Base-by-base conservation (phyloP, 345 rosid species). In the Bruguiera sexangula region DNA sequence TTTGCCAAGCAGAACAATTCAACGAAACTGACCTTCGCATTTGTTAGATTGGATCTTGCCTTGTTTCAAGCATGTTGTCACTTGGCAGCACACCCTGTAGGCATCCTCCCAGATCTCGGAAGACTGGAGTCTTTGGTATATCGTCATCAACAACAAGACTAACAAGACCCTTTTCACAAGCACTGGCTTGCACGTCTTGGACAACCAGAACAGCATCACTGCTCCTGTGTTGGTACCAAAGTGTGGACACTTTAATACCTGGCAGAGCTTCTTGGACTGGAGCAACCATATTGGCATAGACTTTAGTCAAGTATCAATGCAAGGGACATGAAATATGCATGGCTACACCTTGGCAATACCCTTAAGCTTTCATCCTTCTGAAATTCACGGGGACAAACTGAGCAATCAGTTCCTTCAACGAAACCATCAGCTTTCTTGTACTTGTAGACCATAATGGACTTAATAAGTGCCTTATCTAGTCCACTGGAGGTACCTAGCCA, bases 281-380 rank as follows among this genome's bases (percentile, higher is more conserved):
- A 4, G 48, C 31, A 5, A 76, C 68, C 37, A 85, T 73, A 70
- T 71, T 69, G 29, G 84, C 84, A 22, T 94, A 55, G 96, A 87
- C 67, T 79, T 89, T 8, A 93, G 73, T 97, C 98, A 93, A 24
- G 96, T 76, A 69, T 93, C 97, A 22, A 91, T 91, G 26, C 97
- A 93, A 30, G 89, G 88, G 8, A 91, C 81, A 72, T 91, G 98
- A 69, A 93, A 93, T 24, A 24, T 13, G 97, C 96, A 69, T 93
- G 98, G 57, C 72, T 85, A 50, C 98, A 90, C 51, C 87, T 89
- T 0, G 97, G 98, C 81, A 89, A 50, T 31, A 87, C 21, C 70
- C 96, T 74, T 48, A 87, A 67, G 73, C 80, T 89, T 81, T 90
- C 97, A 10, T 87, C 70, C 63, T 93, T 96, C 60, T 78, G 79